A percentile compares a stretch with the other conserved stretches of the same genome.
phyloP scores from a whole-genome alignment of 2,329 filamentous ascomycete genomes.

The Alternaria triticimaculans region DNA sequence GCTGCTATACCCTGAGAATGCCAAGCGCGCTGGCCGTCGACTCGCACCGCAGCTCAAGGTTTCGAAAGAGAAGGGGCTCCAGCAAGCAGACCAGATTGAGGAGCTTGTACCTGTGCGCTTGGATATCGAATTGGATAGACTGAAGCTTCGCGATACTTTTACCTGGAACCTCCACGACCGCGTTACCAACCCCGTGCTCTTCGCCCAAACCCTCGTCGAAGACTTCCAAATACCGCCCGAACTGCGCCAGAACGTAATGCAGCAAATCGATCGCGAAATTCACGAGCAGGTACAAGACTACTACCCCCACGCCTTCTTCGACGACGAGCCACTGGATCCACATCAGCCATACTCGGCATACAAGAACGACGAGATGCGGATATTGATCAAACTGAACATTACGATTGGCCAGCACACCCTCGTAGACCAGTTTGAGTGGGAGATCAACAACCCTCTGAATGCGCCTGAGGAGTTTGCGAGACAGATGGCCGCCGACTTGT shows the following conservation, averaged over 20 bases:
- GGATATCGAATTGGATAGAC: conserved; percentile 94
- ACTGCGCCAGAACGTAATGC: conserved; percentile 60
- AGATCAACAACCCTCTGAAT: conserved; percentile 93
- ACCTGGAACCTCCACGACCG: conserved; percentile 98
- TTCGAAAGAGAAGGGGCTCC: conserved; percentile 76
- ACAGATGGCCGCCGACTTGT: conserved; percentile 87
- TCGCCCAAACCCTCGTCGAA: conserved; percentile 88
- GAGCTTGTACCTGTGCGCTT: conserved; percentile 89
- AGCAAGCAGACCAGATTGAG: conserved; percentile 91
- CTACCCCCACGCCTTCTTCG: conserved; percentile 87
- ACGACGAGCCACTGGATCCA: conserved; percentile 89
- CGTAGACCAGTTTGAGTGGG: conserved; percentile 98
- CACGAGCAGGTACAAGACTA: conserved; percentile 91
- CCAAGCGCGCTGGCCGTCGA: conserved; percentile 77
- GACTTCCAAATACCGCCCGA: conserved; percentile 80
- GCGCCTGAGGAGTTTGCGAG: conserved; percentile 93
- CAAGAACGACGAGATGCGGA: conserved; percentile 99
- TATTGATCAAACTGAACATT: conserved; percentile 94
- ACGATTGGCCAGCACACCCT: conserved; percentile 94
- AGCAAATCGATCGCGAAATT: conserved; percentile 76
- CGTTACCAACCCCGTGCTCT: conserved; percentile 77
- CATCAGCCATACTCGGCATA: conserved; percentile 90
- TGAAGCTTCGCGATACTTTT: conserved; percentile 95
- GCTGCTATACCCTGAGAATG: conserved; percentile 80
- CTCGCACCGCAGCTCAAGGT: conserved; percentile 76